Evolutionary conservation across 768 basidiomycete species (phyloP).

Genomic region (Lyophyllum semitale): DNA sequence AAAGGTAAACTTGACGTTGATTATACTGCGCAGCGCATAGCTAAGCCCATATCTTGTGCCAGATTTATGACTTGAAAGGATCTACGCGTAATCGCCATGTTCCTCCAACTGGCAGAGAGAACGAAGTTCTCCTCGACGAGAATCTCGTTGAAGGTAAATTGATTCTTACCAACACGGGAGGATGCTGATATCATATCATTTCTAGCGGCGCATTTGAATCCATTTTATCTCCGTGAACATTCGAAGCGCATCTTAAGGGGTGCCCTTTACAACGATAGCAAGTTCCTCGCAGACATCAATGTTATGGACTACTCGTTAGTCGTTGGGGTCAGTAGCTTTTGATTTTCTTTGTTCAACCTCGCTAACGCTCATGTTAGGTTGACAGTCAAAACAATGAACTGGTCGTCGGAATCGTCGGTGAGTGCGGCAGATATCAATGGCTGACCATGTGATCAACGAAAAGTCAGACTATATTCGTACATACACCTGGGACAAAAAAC

Average conservation of each 20-base stretch:
- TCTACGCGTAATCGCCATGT: slow-evolving; percentile 94
- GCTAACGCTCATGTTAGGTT: slow-evolving; percentile 43
- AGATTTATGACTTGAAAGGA: slow-evolving; percentile 98
- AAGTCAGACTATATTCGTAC: slow-evolving; percentile 86
- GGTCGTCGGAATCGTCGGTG: slow-evolving; percentile 96
- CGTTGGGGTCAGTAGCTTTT: slow-evolving; percentile 58
- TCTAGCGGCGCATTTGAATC: slow-evolving; percentile 79
- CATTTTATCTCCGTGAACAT: slow-evolving; percentile 95
- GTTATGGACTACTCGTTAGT: slow-evolving; percentile 98
- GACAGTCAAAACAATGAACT: slow-evolving; percentile 86
- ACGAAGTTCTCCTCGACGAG: slow-evolving; percentile 95
- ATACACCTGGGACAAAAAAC: slow-evolving; percentile 97
- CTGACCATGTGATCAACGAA: slow-evolving; percentile 6
- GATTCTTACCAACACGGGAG: neutral
- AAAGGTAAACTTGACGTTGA: slow-evolving; percentile 51
- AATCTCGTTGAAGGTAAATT: slow-evolving; percentile 87
- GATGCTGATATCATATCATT: slow-evolving; percentile 4
- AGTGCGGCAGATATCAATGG: slow-evolving; percentile 29
- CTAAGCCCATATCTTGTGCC: neutral
- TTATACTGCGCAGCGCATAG: neutral
- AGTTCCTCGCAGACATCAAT: slow-evolving; percentile 90
- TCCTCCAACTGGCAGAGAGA: slow-evolving; percentile 84
- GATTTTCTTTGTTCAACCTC: neutral
- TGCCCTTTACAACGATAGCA: slow-evolving; percentile 92
- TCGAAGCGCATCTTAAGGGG: slow-evolving; percentile 90